phyloP scores from a whole-genome alignment of 2,329 filamentous ascomycete genomes.

The Aspergillus udagawae region DNA sequence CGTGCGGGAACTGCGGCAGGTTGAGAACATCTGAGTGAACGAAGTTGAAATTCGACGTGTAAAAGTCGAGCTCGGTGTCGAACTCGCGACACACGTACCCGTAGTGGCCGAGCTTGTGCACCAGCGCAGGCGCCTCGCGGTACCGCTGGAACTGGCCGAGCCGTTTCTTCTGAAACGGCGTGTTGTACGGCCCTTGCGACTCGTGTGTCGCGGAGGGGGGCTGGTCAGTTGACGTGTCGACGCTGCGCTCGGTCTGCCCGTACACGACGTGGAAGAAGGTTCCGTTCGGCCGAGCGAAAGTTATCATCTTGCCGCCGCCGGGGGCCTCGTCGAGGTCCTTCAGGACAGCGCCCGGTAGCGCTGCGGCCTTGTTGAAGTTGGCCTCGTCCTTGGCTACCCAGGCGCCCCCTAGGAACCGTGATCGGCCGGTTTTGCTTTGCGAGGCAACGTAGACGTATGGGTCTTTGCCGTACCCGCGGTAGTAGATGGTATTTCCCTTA shows the following conservation, averaged over 20 bases:
- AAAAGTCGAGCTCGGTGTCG: constrained; percentile 32
- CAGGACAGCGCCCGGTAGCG: constrained; percentile 50
- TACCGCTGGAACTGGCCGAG: constrained; percentile 32
- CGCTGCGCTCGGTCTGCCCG: constrained; percentile 46
- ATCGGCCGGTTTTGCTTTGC: constrained; percentile 46
- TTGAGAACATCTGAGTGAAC: constrained; percentile 33
- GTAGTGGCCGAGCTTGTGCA: constrained; percentile 41
- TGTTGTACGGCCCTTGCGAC: constrained; percentile 15
- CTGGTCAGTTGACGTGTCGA: constrained; percentile 16
- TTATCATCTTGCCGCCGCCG: constrained; percentile 21
- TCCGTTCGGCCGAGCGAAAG: constrained; percentile 46
- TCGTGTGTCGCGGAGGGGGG: constrained; percentile 18
- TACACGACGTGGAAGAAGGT: constrained; percentile 57
- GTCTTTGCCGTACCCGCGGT: constrained; percentile 58
- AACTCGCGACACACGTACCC: constrained; percentile 34
- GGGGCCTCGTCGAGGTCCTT: constrained; percentile 39
- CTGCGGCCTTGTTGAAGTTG: constrained; percentile 51
- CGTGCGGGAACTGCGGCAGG: constrained; percentile 25
- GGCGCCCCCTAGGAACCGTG: constrained; percentile 53
- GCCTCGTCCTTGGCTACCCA: constrained; percentile 56
- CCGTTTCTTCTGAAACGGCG: constrained; percentile 14
- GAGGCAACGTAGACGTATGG: constrained; percentile 58
- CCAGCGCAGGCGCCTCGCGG: constrained; percentile 24
- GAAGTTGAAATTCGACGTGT: constrained; percentile 42
- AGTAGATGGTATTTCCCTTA: constrained; percentile 49